Evolutionary conservation across 139 green algal genomes (phyloP).

Genomic region (Diplosphaera chodatii): DNA sequence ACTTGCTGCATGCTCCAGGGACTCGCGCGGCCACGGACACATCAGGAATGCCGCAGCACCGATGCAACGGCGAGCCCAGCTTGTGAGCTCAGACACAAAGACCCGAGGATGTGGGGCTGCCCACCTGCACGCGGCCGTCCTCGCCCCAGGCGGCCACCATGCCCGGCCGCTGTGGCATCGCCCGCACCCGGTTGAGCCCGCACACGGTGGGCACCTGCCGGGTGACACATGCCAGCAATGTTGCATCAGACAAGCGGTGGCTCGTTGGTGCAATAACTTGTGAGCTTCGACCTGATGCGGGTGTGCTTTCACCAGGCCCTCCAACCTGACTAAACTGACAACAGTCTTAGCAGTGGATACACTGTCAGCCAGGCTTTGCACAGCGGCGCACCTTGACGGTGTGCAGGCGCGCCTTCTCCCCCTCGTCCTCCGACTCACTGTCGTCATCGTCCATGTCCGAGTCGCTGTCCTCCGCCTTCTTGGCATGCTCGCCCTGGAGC

Average conservation of each 20-base stretch:
- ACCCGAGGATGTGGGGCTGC: too few relatives aligned
- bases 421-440: slow-evolving; percentile 51
- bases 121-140: slow-evolving; percentile 66
- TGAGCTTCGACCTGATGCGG: too few relatives aligned
- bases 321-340: too few relatives aligned
- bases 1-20: too few relatives aligned
- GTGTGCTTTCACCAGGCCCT: too few relatives aligned
- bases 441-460: slow-evolving; percentile 7
- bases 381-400: slow-evolving; percentile 52
- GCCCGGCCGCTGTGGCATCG: slow-evolving; percentile 75
- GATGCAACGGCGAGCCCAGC: not conserved
- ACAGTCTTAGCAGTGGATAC: too few relatives aligned
- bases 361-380: too few relatives aligned
- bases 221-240: too few relatives aligned
- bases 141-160: slow-evolving; percentile 89
- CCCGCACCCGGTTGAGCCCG: slow-evolving; percentile 88
- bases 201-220: slow-evolving; percentile 67
- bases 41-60: not conserved
- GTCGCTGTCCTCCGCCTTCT: slow-evolving; percentile 23
- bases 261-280: too few relatives aligned
- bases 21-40: too few relatives aligned
- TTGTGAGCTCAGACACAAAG: too few relatives aligned
- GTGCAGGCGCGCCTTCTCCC: slow-evolving; percentile 28
- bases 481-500: slow-evolving; percentile 50
- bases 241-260: too few relatives aligned